These are phyloP conservation scores for Lonicera japonica DNA, from an alignment of 129 eudicot genomes.

Conservation along the genomic window DNA sequence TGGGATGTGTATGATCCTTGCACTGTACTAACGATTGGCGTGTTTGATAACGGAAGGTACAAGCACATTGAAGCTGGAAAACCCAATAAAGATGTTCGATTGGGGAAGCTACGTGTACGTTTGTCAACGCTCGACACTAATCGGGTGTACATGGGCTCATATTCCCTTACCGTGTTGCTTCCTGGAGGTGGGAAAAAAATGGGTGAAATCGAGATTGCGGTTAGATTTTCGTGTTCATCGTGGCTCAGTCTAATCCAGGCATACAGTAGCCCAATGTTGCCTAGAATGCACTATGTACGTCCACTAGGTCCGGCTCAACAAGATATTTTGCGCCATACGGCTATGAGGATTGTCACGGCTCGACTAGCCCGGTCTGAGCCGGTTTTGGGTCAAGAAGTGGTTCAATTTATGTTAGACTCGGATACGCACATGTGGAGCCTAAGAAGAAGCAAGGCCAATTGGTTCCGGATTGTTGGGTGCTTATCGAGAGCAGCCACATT, in stretches of 20 bases:
- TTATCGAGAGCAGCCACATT: conserved; percentile 67
- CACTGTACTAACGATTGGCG: conserved; percentile 86
- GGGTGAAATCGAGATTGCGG: conserved; percentile 85
- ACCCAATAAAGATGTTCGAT: conserved; percentile 54
- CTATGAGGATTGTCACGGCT: conserved; percentile 73
- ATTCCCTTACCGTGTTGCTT: conserved; percentile 61
- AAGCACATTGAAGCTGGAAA: conserved; percentile 33
- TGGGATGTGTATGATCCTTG: conserved; percentile 96
- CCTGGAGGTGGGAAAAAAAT: conserved; percentile 75
- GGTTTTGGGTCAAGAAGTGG: conserved; percentile 84
- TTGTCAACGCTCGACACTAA: conserved; percentile 80
- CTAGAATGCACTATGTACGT: conserved; percentile 82
- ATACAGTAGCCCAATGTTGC: conserved; percentile 75
- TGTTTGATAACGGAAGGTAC: conserved; percentile 84
- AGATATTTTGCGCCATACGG: conserved; percentile 66
- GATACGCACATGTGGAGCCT: conserved; percentile 89
- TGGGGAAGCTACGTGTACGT: conserved; percentile 81
- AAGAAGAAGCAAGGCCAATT: conserved; percentile 93
- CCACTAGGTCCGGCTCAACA: conserved; percentile 79
- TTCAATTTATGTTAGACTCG: conserved; percentile 77
- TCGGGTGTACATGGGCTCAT: conserved; percentile 62
- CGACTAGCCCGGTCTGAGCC: conserved; percentile 85
- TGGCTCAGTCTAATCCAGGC: conserved; percentile 72
- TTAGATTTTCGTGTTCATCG: conserved; percentile 80
- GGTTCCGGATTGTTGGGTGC: conserved; percentile 66